Conservation (phyloP, 73 alveolate species). For the Blepharisma japonicum region DNA sequence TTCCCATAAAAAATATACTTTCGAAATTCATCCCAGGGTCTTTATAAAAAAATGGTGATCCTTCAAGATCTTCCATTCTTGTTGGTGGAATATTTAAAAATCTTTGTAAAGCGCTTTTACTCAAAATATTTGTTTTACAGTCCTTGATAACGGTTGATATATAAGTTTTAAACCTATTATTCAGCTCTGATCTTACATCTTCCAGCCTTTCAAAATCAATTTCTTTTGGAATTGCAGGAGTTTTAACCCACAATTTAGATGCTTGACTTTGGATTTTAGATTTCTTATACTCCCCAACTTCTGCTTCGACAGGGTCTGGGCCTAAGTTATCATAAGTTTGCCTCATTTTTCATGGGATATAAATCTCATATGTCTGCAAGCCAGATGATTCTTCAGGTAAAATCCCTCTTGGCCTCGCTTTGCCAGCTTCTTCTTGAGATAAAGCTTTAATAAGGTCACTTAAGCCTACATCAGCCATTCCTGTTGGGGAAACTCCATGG, state of each 20-base stretch:
- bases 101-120: slow-evolving; percentile 59
- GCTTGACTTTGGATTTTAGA: slow-evolving; percentile 41
- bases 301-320: slow-evolving; percentile 44
- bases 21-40: slow-evolving; percentile 69
- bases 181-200: slow-evolving; percentile 54
- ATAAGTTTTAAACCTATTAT: slow-evolving; percentile 55
- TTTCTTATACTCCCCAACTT: slow-evolving; percentile 43
- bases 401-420: slow-evolving; percentile 76
- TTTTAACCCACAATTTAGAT: not conserved
- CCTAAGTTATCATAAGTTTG: slow-evolving; percentile 56
- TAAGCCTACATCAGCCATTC: slow-evolving; percentile 83
- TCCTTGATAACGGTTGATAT: slow-evolving; percentile 66
- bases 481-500: slow-evolving; percentile 94
- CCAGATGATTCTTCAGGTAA: slow-evolving; percentile 65
- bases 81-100: slow-evolving; percentile 76
- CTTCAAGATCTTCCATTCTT: slow-evolving; percentile 43
- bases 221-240: slow-evolving; percentile 43
- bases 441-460: slow-evolving; percentile 66
- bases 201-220: slow-evolving; percentile 50
- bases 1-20: slow-evolving; percentile 70
- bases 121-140: slow-evolving; percentile 48
- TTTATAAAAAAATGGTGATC: slow-evolving; percentile 71
- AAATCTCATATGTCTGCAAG: slow-evolving; percentile 86
- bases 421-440: slow-evolving; percentile 80
- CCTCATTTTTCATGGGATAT: slow-evolving; percentile 68